These are phyloP conservation scores for Colletotrichum ledebouriae DNA, from an alignment of 2,329 filamentous ascomycete species.

Conservation along the genomic window DNA sequence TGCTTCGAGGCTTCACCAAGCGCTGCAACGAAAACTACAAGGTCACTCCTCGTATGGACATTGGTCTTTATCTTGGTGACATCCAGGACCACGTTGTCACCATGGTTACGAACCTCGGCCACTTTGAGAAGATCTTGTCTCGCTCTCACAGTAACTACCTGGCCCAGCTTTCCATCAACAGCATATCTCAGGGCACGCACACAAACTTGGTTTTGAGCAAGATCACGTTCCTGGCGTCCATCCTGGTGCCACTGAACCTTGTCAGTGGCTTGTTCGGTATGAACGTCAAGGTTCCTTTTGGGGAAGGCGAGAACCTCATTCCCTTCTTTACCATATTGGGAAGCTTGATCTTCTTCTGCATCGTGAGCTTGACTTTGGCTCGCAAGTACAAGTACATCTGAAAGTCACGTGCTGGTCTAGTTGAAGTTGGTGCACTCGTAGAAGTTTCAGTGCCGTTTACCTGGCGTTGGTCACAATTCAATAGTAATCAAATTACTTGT, in stretches of 20 bases:
- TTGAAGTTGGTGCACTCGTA: too few relatives aligned
- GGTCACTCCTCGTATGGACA: slow-evolving; percentile 94
- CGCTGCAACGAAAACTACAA: slow-evolving; percentile 98
- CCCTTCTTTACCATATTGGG: slow-evolving; percentile 66
- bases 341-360: slow-evolving; percentile 67
- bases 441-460: too few relatives aligned
- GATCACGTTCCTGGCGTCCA: slow-evolving; percentile 92
- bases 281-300: slow-evolving; percentile 84
- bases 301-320: slow-evolving; percentile 63
- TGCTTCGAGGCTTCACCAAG: slow-evolving; percentile 97
- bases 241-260: slow-evolving; percentile 94
- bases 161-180: slow-evolving; percentile 92
- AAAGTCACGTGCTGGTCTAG: background rate
- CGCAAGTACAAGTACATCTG: slow-evolving; percentile 62
- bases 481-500: too few relatives aligned
- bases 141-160: slow-evolving; percentile 96
- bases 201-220: slow-evolving; percentile 93
- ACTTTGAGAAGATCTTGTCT: slow-evolving; percentile 98
- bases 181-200: slow-evolving; percentile 86
- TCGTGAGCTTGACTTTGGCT: slow-evolving; percentile 61
- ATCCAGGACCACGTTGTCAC: slow-evolving; percentile 99
- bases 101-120: slow-evolving; percentile 95
- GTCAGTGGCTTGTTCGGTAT: slow-evolving; percentile 90
- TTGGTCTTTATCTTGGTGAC: slow-evolving; percentile 95
- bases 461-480: background rate